Base-by-base conservation (phyloP, 768 basidiomycete genomes). In the Mycena rebaudengoi region DNA sequence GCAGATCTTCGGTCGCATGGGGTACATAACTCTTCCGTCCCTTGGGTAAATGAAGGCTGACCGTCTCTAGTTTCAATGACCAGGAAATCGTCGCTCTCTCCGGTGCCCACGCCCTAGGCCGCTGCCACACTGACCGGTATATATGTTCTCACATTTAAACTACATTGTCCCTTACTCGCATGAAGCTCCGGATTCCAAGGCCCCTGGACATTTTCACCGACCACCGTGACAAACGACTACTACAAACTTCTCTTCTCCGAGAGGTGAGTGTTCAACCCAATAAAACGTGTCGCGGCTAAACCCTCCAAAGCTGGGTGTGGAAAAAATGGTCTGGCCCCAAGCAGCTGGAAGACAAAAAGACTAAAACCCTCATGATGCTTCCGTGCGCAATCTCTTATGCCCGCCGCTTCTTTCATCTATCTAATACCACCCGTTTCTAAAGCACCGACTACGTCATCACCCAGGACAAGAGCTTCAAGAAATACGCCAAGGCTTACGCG, bases 181-280 rank as follows among this genome's bases (percentile, higher is more conserved):
- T 21, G 26, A 29, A 84, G 86, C 53, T 92, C 91, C 60, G 93
- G 92, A 40, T 96, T 90, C 74, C 89, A 92, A 7, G 95, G 92
- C 12, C 95, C 93, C n/a, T 95, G 92, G 94, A 95, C 95, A 2
- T 96, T 96, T 87, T 93, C 94, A 16, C 95, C 96, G 4, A 93
- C 88, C 21, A 93, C 93, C 3, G 75, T 96, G 70, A 91, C 91
- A 40, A 96, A 96, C 75, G 93, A 94, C 72, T 96, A 82, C 81
- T 96, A 80, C 87, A 89, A 88, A 70, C 86, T 98, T 26, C 83
- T 99, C 60, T 88, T 95, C 70, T 85, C 89, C 70, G 95, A 98
- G 83, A 94, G 88, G 87, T 92, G 78, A 66, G 78, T 72, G 44
- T 40, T 44, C 6, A 28, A 5, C 23, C 0, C 1, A 23, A 5